phyloP scores from a whole-genome alignment of 352 stramenopile species.

The Phytophthora melonis region DNA sequence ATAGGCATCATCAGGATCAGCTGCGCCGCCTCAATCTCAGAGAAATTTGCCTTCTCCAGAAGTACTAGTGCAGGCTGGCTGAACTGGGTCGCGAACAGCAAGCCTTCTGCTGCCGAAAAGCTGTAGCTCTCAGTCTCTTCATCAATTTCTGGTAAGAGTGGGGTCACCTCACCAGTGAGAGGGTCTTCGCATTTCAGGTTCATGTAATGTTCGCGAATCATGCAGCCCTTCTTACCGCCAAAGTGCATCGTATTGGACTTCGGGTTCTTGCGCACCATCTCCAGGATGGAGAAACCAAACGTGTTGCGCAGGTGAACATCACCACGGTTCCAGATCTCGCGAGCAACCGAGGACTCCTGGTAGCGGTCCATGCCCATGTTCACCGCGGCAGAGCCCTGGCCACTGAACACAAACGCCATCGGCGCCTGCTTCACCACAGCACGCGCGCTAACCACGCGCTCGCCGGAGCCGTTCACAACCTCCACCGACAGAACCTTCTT shows the following conservation, averaged over 20 bases:
- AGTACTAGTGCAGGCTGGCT: constrained; percentile 81
- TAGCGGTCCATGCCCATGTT: constrained; percentile 93
- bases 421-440: constrained; percentile 73
- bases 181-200: constrained; percentile 76
- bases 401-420: constrained; percentile 90
- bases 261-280: constrained; percentile 90
- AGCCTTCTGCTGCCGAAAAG: constrained; percentile 75
- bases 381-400: constrained; percentile 82
- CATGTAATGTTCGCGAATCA: constrained; percentile 90
- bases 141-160: constrained; percentile 87
- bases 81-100: constrained; percentile 88
- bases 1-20: constrained; percentile 69
- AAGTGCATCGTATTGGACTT: constrained; percentile 89
- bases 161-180: constrained; percentile 55
- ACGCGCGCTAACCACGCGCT: constrained; percentile 77
- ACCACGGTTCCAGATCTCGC: constrained; percentile 85
- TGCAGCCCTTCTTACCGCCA: constrained; percentile 79
- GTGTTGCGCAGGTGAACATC: constrained; percentile 73
- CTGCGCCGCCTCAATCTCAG: constrained; percentile 68
- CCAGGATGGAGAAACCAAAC: constrained; percentile 90
- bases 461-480: constrained; percentile 76
- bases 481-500: constrained; percentile 80
- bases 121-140: constrained; percentile 86
- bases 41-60: constrained; percentile 82
- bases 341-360: constrained; percentile 67